These are phyloP conservation scores for Lasiodiplodia sp. DNA, from an alignment of 2,329 filamentous ascomycete species.

Conservation along the genomic window DNA sequence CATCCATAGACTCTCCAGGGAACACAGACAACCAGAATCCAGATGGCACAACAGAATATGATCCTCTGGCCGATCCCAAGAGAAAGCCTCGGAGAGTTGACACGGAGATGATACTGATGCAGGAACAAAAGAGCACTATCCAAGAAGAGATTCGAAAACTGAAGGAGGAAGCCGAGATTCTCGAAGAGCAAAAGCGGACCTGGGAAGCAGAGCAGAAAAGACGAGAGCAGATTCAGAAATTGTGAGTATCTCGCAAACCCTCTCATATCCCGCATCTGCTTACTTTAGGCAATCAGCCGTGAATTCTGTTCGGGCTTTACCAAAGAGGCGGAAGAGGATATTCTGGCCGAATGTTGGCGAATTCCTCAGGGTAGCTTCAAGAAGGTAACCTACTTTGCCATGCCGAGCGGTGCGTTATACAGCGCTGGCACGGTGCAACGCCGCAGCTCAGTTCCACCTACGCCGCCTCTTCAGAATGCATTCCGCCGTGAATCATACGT, in stretches of 20 bases:
- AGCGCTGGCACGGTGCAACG: not conserved
- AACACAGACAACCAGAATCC: not conserved
- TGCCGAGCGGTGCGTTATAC: slow-evolving; percentile 5
- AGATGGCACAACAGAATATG: not conserved
- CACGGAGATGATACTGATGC: slow-evolving; percentile 12
- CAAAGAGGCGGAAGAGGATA: slow-evolving; percentile 5
- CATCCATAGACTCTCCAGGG: not conserved
- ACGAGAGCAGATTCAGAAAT: not conserved
- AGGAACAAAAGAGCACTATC: not conserved
- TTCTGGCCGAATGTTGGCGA: slow-evolving; percentile 15
- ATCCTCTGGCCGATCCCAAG: not conserved
- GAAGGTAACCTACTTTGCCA: slow-evolving; percentile 1
- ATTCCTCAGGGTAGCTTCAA: not conserved
- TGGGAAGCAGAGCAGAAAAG: slow-evolving; percentile 6
- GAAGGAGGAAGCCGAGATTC: not conserved
- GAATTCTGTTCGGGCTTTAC: not conserved
- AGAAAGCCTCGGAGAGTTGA: slow-evolving; percentile 2
- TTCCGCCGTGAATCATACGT: slow-evolving; percentile 10
- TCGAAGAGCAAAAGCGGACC: not conserved
- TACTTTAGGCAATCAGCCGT: not conserved
- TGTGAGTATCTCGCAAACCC: not conserved
- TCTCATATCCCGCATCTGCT: not conserved
- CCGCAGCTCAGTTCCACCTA: not conserved
- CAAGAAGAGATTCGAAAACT: slow-evolving; percentile 16
- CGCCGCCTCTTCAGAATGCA: not conserved